A percentile compares a stretch with the other conserved stretches of the same genome.
Conservation (phyloP, 2,329 filamentous ascomycete species). For the Aspergillus cejpii region DNA sequence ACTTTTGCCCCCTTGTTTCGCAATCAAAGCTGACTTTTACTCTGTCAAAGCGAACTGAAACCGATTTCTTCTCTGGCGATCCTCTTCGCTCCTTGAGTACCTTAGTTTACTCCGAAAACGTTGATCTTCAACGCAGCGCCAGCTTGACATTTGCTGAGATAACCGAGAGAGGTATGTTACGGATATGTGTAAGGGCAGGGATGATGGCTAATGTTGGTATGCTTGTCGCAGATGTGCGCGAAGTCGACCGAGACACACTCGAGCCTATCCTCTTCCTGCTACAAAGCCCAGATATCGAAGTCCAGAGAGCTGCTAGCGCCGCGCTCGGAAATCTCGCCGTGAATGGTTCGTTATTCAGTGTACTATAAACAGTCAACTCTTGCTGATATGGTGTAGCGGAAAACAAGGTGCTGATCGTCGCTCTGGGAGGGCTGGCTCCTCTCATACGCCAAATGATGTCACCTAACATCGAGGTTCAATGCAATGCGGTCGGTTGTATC, state of each 20-base stretch:
- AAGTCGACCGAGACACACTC: constrained; percentile 90
- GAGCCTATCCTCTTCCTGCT: constrained; percentile 93
- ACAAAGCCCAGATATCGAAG: constrained; percentile 92
- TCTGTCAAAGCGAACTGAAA: constrained; percentile 70
- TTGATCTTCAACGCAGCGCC: constrained; percentile 92
- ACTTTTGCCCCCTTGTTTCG: constrained; percentile 1
- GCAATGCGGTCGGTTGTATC: constrained; percentile 97
- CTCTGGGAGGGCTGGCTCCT: constrained; percentile 80
- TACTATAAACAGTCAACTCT: constrained; percentile 14
- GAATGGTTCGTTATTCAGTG: constrained; percentile 58
- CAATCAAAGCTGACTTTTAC: constrained; percentile 15
- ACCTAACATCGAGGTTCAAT: constrained; percentile 95
- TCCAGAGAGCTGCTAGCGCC: constrained; percentile 91
- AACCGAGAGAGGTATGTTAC: constrained; percentile 74
- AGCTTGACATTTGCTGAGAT: constrained; percentile 99
- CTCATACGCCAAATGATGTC: constrained; percentile 98
- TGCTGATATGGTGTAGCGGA: constrained; percentile 62
- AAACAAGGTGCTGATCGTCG: constrained; percentile 95
- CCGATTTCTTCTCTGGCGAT: constrained; percentile 96
- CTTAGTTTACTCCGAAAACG: constrained; percentile 96
- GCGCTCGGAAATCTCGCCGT: constrained; percentile 93
- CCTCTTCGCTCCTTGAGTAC: constrained; percentile 90
- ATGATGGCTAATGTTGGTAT: constrained; percentile 2
- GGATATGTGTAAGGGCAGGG: neutral
- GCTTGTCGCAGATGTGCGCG: constrained; percentile 68